Base-by-base conservation (phyloP, 768 basidiomycete genomes). In the Coprinopsis marcescibilis region DNA sequence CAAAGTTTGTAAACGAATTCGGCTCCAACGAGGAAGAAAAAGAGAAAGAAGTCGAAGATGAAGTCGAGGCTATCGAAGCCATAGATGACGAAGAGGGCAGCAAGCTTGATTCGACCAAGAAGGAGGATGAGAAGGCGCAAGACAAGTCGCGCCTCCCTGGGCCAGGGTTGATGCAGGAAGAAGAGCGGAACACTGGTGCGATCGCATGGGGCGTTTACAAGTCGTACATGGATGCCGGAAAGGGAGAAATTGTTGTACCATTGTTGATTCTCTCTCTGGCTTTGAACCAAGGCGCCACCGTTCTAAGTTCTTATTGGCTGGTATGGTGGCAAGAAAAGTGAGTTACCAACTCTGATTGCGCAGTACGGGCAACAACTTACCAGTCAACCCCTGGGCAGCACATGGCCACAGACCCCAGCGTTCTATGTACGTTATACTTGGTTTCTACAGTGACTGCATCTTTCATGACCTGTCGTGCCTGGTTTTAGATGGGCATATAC, bases 271-370 rank as follows among this genome's bases (percentile, higher is more conserved):
- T 80, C 2, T 73, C 84, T 4, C 52, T 90, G 41, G 66, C 74
- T 4, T 56, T 91, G 23, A 68, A 84, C 53, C 91, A 96, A 64
- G 82, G 69, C 4, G 70, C 83, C 7, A 76, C 71, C 13, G 78
- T 91, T 14, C 67, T 95, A 68, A 77, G 80, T 6, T 79, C 80
- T 0, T 88, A 87, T 57, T 89, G 86, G 86, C 72, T 94, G 46
- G 82, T 91, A 1, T 94, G 85, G 68, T 94, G 90, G 89, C 78
- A 89, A 58, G 83, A 87, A 54, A 54, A 61, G 73, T 78, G 61
- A n/a, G n/a, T n/a, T n/a, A n/a, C n/a, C 48, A 73, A 61, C 13
- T 37, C 24, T 39, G 48, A 2, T n/a, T 20, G 26, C 24, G 43
- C 26, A 33, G 3, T 19, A 20, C 30, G 15, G 12, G 32, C 8